Conservation (phyloP, 1,139 yeast genomes). For the Saccharomyces pastorianus region DNA sequence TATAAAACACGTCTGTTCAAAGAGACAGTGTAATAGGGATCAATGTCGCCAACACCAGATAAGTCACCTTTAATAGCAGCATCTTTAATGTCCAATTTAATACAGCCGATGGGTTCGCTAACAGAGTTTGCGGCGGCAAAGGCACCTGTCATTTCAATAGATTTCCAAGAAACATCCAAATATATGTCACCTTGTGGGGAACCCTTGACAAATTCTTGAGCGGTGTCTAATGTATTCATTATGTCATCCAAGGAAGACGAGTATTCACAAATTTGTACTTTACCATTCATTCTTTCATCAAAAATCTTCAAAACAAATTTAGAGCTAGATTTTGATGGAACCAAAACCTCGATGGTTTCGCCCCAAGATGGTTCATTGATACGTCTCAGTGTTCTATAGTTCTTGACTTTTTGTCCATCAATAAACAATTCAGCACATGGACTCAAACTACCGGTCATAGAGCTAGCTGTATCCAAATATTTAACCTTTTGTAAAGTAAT, state of each 20-base stretch:
- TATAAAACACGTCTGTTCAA: slow-evolving; percentile 52
- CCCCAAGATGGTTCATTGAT: slow-evolving; percentile 69
- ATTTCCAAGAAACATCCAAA: slow-evolving; percentile 59
- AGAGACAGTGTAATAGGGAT: slow-evolving; percentile 60
- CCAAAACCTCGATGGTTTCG: slow-evolving; percentile 50
- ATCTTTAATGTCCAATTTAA: slow-evolving; percentile 49
- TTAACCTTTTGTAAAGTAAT: slow-evolving; percentile 65
- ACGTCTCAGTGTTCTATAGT: slow-evolving; percentile 53
- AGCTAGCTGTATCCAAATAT: slow-evolving; percentile 54
- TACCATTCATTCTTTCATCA: slow-evolving; percentile 41
- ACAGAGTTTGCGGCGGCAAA: slow-evolving; percentile 39
- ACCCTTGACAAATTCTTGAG: slow-evolving; percentile 43
- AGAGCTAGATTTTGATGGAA: slow-evolving; percentile 52
- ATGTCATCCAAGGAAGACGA: slow-evolving; percentile 50
- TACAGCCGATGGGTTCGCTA: slow-evolving; percentile 49
- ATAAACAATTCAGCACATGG: slow-evolving; percentile 62
- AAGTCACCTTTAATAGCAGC: slow-evolving; percentile 39
- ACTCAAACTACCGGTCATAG: slow-evolving; percentile 62
- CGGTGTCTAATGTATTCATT: slow-evolving; percentile 46
- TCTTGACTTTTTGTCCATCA: slow-evolving; percentile 46
- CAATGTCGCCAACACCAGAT: slow-evolving; percentile 62
- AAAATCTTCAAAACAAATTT: slow-evolving; percentile 47
- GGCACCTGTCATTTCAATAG: slow-evolving; percentile 49
- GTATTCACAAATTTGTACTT: slow-evolving; percentile 35
- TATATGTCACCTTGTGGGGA: slow-evolving; percentile 40